Evolutionary conservation across 805 yeast species (phyloP), one percentile per base, ranked within the genome.

Genomic region (Jamesozyma hellenica): DNA sequence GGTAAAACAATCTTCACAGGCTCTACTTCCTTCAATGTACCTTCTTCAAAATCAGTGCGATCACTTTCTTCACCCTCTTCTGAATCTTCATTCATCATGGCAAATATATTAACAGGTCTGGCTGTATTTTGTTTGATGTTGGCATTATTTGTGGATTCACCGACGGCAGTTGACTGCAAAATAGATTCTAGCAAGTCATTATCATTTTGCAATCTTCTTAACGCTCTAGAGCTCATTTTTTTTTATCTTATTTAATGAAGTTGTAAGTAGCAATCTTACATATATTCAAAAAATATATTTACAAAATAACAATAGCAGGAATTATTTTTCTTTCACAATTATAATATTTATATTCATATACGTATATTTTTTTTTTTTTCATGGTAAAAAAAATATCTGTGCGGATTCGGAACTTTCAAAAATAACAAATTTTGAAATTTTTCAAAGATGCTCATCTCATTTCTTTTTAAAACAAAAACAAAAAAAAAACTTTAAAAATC

Each of bases 191-290:
- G 28, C 28, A 56, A 32, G 14, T 55, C 56, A 25, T 56, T 51
- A 35, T 58, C 62, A 42, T 57, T 57, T 39, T 58, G 60, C 30
- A 56, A 46, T 41, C 56, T 63, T 40, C 60, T 58, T 42, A 64
- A 46, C 15, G 61, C 63, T 42, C 65, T 54, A 5, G 64, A 55
- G 46, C 65, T 58, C 66, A 61, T 62, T 10, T 9, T 13, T 10
- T 21, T 6, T 21, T 5, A 21, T 21, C 23, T 8, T 21, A 6
- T 21, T 21, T 8, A 21, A n/a, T 10, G 15, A 28, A 10, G 6
- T 29, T 29, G 32, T 15, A n/a, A 29, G n/a, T n/a, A n/a, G n/a
- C n/a, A n/a, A n/a, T n/a, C n/a, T n/a, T n/a, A n/a, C n/a, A n/a
- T n/a, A n/a, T n/a, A n/a, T n/a, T n/a, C n/a, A n/a, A n/a, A n/a